phyloP scores from a whole-genome alignment of 805 yeast species.

The Kazachstania viticola region DNA sequence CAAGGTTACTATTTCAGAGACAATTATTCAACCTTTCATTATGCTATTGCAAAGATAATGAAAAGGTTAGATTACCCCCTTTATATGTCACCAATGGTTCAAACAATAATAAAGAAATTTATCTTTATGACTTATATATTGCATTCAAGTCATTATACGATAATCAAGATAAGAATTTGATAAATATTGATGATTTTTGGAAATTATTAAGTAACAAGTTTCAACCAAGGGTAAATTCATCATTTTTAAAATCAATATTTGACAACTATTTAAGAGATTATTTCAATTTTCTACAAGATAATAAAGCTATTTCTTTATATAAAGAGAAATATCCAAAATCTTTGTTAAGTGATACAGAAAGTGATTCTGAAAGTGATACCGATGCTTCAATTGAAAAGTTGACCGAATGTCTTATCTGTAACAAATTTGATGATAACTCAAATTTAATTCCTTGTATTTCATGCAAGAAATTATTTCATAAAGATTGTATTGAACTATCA shows the following conservation, averaged over 20 bases:
- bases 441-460: constrained; percentile 56
- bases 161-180: constrained; percentile 36
- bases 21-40: too few relatives aligned
- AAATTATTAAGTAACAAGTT: constrained; percentile 9
- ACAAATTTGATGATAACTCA: constrained; percentile 32
- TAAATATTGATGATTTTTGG: constrained; percentile 22
- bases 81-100: too few relatives aligned
- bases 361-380: too few relatives aligned
- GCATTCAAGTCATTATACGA: too few relatives aligned
- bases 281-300: constrained; percentile 21
- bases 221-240: background rate
- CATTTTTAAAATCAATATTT: too few relatives aligned
- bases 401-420: constrained; percentile 45
- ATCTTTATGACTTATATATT: too few relatives aligned
- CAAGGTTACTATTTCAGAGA: constrained; percentile 48
- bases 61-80: too few relatives aligned
- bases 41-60: too few relatives aligned
- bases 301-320: constrained; percentile 4
- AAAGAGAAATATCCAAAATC: constrained; percentile 26
- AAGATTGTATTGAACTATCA: constrained; percentile 1
- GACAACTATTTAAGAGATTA: constrained; percentile 20
- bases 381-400: too few relatives aligned
- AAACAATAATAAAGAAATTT: too few relatives aligned
- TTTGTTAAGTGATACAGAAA: constrained; percentile 15
- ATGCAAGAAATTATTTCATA: constrained; percentile 60